These are phyloP conservation scores for Pythium myriotylum DNA, from an alignment of 352 stramenopile species.

Conservation along the genomic window DNA sequence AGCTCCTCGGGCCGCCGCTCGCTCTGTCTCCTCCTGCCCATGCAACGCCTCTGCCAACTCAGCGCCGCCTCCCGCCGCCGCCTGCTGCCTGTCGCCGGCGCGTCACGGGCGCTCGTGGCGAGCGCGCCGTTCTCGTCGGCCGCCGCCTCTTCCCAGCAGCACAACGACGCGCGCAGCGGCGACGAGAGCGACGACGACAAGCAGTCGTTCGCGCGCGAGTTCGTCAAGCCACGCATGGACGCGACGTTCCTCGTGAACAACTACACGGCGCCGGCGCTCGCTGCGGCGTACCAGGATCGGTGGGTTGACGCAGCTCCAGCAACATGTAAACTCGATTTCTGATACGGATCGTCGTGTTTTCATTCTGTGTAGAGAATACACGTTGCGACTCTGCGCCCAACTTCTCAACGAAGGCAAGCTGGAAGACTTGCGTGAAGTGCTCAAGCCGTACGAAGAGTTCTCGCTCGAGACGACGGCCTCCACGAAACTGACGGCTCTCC, in stretches of 20 bases:
- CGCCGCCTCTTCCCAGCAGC: constrained; percentile 3
- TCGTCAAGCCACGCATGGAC: constrained; percentile 72
- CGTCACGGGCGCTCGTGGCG: background rate
- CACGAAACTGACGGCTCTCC: constrained; percentile 44
- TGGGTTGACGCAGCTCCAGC: constrained; percentile 42
- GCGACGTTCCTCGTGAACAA: constrained; percentile 93
- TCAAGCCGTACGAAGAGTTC: constrained; percentile 69
- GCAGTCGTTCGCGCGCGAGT: constrained; percentile 62
- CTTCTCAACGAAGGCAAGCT: constrained; percentile 76
- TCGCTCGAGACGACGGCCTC: constrained; percentile 21
- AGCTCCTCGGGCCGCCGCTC: background rate
- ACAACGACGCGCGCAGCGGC: background rate
- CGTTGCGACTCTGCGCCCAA: constrained; percentile 70
- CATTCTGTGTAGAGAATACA: constrained; percentile 58
- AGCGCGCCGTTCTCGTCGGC: constrained; percentile 14
- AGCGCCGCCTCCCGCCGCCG: background rate
- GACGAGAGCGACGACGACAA: constrained; percentile 20
- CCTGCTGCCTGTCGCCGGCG: background rate
- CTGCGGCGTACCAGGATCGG: constrained; percentile 94
- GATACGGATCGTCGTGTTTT: too few relatives aligned
- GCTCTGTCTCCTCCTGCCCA: background rate
- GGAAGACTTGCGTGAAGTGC: constrained; percentile 65
- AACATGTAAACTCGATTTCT: too few relatives aligned
- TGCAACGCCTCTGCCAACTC: constrained; percentile 18
- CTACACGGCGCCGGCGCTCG: constrained; percentile 95